Percentiles rank a stretch among this genome's conserved stretches.
Conservation (phyloP, 345 rosid species). For the Rhizophora mangle region DNA sequence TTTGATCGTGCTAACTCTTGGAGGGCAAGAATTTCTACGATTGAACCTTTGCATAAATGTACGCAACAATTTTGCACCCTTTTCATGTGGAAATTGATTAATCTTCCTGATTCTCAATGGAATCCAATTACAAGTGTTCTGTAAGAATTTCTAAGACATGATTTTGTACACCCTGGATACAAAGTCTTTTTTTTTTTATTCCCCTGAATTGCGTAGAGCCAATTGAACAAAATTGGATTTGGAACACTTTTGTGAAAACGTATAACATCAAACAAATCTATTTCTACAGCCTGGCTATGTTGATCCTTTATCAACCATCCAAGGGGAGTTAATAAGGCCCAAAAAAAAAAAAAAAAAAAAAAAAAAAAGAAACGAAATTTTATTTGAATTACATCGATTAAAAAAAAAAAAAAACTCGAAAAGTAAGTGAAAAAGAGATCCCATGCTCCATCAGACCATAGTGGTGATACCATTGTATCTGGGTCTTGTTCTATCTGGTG, state of each 20-base stretch:
- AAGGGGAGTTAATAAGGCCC: no score
- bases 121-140: no score
- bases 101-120: no score
- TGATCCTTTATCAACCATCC: constrained; percentile 11
- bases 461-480: constrained; percentile 43
- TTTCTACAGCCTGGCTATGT: constrained; percentile 22
- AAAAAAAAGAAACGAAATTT: neutral
- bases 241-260: constrained; percentile 7
- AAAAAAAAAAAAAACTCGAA: neutral
- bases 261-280: constrained; percentile 18
- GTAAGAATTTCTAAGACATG: neutral
- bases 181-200: neutral
- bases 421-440: neutral
- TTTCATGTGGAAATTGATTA: no score
- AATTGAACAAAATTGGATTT: constrained; percentile 11
- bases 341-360: neutral
- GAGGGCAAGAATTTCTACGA: no score
- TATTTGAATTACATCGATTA: constrained; percentile 11
- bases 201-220: neutral
- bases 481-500: constrained; percentile 50
- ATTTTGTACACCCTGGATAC: neutral
- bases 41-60: no score
- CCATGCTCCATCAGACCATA: constrained; percentile 21
- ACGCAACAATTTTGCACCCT: no score
- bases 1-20: no score